phyloP scores from a whole-genome alignment of 1,139 yeast species.

The Scheffersomyces illinoinensis region DNA sequence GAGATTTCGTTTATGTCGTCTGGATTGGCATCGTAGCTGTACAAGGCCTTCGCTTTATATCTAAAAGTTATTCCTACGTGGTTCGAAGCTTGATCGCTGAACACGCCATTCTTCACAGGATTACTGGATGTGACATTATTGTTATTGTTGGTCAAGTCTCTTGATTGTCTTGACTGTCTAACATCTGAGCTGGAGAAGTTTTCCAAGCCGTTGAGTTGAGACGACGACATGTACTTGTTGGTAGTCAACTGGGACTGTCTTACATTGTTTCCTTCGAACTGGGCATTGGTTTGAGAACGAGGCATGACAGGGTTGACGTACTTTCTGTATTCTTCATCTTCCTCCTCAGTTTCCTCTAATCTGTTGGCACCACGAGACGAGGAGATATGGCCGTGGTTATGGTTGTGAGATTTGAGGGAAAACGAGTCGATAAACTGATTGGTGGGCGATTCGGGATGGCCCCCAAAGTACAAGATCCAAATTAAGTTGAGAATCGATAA shows the following conservation, averaged over 20 bases:
- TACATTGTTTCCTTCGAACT: conserved; percentile 36
- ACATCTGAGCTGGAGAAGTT: conserved; percentile 49
- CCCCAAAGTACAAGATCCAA: conserved; percentile 88
- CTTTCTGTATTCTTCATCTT: conserved; percentile 29
- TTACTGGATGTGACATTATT: conserved; percentile 3
- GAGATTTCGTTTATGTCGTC: conserved; percentile 93
- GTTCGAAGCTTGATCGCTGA: conserved; percentile 6
- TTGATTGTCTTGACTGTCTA: conserved; percentile 29
- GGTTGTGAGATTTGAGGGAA: conserved; percentile 32
- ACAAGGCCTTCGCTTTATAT: conserved; percentile 83
- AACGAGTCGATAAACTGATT: conserved; percentile 86
- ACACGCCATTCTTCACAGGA: conserved; percentile 4
- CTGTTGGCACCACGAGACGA: conserved; percentile 26
- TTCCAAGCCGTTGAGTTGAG: conserved; percentile 60
- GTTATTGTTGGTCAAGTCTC: conserved; percentile 33
- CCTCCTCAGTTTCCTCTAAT: conserved; percentile 22
- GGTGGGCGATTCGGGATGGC: conserved; percentile 75
- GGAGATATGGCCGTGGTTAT: conserved; percentile 29
- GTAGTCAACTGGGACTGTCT: conserved; percentile 41
- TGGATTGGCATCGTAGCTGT: conserved; percentile 87
- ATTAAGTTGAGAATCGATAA: conserved; percentile 74
- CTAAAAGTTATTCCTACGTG: conserved; percentile 57
- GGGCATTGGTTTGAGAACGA: conserved; percentile 18
- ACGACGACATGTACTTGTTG: conserved; percentile 52
- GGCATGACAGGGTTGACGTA: conserved; percentile 27